Base-by-base conservation (phyloP, 139 green algal genomes). In the Pseudopediastrum boryanum region DNA sequence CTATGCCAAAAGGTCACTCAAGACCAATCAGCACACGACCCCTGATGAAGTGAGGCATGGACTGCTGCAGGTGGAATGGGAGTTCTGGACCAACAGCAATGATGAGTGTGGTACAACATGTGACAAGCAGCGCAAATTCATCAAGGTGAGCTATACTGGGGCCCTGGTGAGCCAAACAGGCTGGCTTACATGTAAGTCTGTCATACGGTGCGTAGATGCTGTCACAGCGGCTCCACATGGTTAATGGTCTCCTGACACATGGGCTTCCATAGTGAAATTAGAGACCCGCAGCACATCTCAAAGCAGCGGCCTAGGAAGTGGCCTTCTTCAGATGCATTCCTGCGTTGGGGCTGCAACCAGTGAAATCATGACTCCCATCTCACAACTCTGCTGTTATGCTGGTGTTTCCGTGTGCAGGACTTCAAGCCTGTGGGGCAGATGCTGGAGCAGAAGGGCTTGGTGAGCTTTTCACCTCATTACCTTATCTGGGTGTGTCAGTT, bases 81-180 rank as follows among this genome's bases (percentile, higher is more conserved):
- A 98, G 92, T 92, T 98, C 52, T 98, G 95, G 95, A 95, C 87
- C 50, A 98, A 95, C 83, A 90, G 54, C 76, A 97, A 97, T 70
- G 92, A 97, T 78, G 63, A 81, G 46, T 98, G 94, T 77, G 94
- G 94, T 3, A 19, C 71, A 5, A 84, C 89, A 16, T 98, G 94
- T 80, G 84, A 95, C 54, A 69, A 90, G 66, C 94, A 97, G 77
- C 72, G 79, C 50, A 70, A 85, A 13, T 98, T 98, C 61, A 85
- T 97, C 61, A 87, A 86, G 69, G 85, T 86, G 35, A 16, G 71
- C 19, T n/a, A n/a, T n/a, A n/a, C n/a, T n/a, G n/a, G n/a, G n/a
- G n/a, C n/a, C n/a, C n/a, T n/a, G n/a, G n/a, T n/a, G n/a, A n/a
- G n/a, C n/a, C n/a, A n/a, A n/a, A n/a, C n/a, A n/a, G n/a, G n/a